A percentile compares a stretch with the other conserved stretches of the same genome.
These are phyloP conservation scores for Trichodelitschia bisporula DNA, from an alignment of 495 filamentous ascomycete species.

Conservation along the genomic window DNA sequence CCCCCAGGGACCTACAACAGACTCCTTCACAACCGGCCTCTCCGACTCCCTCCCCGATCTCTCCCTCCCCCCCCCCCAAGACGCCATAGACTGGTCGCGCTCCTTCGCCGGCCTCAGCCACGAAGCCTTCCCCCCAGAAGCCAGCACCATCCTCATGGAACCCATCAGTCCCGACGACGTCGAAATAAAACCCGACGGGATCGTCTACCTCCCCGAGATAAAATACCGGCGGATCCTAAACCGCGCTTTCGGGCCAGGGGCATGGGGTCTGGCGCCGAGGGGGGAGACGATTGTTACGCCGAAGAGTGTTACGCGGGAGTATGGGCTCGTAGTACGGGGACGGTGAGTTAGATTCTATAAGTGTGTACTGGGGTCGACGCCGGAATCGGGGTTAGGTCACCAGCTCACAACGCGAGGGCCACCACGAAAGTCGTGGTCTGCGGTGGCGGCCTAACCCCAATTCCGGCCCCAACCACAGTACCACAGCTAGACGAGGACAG, in stretches of 20 bases:
- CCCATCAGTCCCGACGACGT: slow-evolving; percentile 49
- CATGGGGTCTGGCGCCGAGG: slow-evolving; percentile 78
- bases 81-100: slow-evolving; percentile 67
- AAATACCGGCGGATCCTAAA: slow-evolving; percentile 92
- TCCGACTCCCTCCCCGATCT: slow-evolving; percentile 21
- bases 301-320: slow-evolving; percentile 79
- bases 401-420: too few species aligned
- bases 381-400: too few species aligned
- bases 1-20: too few species aligned
- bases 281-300: slow-evolving; percentile 78
- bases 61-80: slow-evolving; percentile 21
- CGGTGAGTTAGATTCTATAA: slow-evolving; percentile 29
- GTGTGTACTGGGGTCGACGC: background rate
- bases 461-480: too few species aligned
- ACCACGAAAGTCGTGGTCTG: too few species aligned
- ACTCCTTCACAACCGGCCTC: too few species aligned
- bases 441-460: too few species aligned
- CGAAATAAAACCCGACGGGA: slow-evolving; percentile 91
- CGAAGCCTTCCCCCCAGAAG: slow-evolving; percentile 52
- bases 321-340: slow-evolving; percentile 73
- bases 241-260: slow-evolving; percentile 76
- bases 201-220: slow-evolving; percentile 92
- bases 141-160: slow-evolving; percentile 41
- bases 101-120: slow-evolving; percentile 76
- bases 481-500: too few species aligned